Evolutionary conservation across 495 filamentous ascomycete species (phyloP).

Genomic region (Lasiosphaeriaceae sp.): DNA sequence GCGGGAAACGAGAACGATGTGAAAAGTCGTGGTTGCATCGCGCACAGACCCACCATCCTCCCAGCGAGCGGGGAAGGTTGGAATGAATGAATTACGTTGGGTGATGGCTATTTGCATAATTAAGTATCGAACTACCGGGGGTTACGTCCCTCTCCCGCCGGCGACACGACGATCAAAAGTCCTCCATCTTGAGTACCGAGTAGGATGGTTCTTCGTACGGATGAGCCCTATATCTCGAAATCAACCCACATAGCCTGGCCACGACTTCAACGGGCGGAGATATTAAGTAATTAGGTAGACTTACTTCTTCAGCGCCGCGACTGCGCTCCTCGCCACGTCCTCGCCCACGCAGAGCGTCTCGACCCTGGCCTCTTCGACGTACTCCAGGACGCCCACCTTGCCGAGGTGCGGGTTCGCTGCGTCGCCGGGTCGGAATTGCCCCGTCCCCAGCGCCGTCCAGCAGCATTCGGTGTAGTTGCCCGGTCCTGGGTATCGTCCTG

Average conservation of each 20-base stretch:
- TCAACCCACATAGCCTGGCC: too few species aligned
- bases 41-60: too few species aligned
- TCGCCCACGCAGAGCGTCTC: slow-evolving; percentile 50
- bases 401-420: slow-evolving; percentile 59
- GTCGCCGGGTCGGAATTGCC: slow-evolving; percentile 50
- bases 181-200: slow-evolving; percentile 69
- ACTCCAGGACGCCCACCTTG: slow-evolving; percentile 44
- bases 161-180: too few species aligned
- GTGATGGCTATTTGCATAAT: too few species aligned
- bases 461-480: slow-evolving; percentile 61
- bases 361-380: slow-evolving; percentile 47
- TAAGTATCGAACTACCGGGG: too few species aligned
- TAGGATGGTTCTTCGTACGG: slow-evolving; percentile 77
- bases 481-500: slow-evolving; percentile 52
- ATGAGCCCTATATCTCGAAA: slow-evolving; percentile 50
- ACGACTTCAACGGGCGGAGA: too few species aligned
- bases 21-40: too few species aligned
- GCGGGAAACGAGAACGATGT: too few species aligned
- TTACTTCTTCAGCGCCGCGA: slow-evolving; percentile 59
- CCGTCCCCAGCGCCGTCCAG: slow-evolving; percentile 51
- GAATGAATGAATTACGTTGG: too few species aligned
- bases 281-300: too few species aligned
- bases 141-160: too few species aligned
- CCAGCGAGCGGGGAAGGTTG: too few species aligned
- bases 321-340: slow-evolving; percentile 41